Evolutionary conservation across 495 filamentous ascomycete species (phyloP).

Genomic region (Amphirosellinia nigrospora): DNA sequence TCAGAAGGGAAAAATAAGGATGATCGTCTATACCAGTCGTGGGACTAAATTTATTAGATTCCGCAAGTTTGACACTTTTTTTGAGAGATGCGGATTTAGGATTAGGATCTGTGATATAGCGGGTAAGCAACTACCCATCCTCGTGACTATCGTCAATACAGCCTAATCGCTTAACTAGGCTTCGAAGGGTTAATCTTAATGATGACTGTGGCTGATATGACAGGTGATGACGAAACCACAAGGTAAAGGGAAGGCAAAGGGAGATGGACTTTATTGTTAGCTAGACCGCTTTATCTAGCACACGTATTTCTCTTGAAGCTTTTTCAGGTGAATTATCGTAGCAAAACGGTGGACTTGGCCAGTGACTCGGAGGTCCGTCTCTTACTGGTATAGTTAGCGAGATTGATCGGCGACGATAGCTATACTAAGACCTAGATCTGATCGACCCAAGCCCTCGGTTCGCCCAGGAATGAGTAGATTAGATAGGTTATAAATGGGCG

Average conservation of each 20-base stretch:
- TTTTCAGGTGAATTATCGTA: not conserved
- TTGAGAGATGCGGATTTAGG: not conserved
- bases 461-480: not conserved
- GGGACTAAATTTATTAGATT: not conserved
- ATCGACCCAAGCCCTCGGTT: conserved; percentile 17
- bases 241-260: not conserved
- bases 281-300: conserved; percentile 10
- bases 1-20: not conserved
- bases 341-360: not conserved
- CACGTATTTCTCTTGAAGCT: not conserved
- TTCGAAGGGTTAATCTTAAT: conserved; percentile 1
- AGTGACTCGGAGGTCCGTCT: not conserved
- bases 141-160: conserved; percentile 2
- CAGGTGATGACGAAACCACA: not conserved
- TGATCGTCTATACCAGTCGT: not conserved
- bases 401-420: conserved; percentile 1
- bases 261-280: conserved; percentile 2
- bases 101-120: not conserved
- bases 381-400: not conserved
- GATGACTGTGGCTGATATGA: not conserved
- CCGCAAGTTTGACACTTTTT: not conserved
- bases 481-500: conserved; percentile 1
- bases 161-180: not conserved
- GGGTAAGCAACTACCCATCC: not conserved
- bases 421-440: not conserved